Conservation (phyloP, 352 stramenopile genomes). For the Pythium periplocum region DNA sequence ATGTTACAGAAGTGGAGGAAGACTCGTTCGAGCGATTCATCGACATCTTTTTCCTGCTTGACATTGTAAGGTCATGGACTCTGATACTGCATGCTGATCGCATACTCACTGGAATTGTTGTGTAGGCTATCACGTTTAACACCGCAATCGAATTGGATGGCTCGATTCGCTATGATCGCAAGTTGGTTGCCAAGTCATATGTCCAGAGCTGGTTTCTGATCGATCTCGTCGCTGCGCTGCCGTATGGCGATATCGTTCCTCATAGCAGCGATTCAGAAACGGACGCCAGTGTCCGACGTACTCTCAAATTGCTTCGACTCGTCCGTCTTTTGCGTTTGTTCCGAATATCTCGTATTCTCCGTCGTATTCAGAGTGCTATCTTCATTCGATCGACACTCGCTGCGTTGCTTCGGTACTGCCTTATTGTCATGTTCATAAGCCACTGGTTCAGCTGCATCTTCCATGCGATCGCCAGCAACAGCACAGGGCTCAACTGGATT, state of each 20-base stretch:
- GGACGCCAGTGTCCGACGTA: conserved; percentile 23
- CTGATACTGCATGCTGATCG: too few species aligned
- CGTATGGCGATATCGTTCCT: conserved; percentile 37
- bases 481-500: conserved; percentile 33
- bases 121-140: conserved; percentile 16
- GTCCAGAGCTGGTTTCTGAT: conserved; percentile 21
- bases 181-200: conserved; percentile 15
- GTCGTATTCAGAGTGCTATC: conserved; percentile 58
- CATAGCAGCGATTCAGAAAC: conserved; percentile 18
- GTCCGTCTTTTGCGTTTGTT: conserved; percentile 57
- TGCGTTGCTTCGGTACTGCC: conserved; percentile 57
- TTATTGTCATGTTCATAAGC: conserved; percentile 63
- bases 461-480: conserved; percentile 37
- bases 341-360: conserved; percentile 61
- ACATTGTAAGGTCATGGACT: conserved; percentile 38
- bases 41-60: conserved; percentile 54
- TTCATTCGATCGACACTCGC: conserved; percentile 71
- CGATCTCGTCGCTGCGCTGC: conserved; percentile 31
- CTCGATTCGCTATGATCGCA: conserved; percentile 14
- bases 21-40: conserved; percentile 41
- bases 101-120: not conserved
- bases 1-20: conserved; percentile 18
- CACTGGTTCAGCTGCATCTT: conserved; percentile 74
- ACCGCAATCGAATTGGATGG: conserved; percentile 24
- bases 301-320: conserved; percentile 55